Base-by-base conservation (phyloP, 371 early-diverging fungal genomes). In the Rhizomucor pusillus region DNA sequence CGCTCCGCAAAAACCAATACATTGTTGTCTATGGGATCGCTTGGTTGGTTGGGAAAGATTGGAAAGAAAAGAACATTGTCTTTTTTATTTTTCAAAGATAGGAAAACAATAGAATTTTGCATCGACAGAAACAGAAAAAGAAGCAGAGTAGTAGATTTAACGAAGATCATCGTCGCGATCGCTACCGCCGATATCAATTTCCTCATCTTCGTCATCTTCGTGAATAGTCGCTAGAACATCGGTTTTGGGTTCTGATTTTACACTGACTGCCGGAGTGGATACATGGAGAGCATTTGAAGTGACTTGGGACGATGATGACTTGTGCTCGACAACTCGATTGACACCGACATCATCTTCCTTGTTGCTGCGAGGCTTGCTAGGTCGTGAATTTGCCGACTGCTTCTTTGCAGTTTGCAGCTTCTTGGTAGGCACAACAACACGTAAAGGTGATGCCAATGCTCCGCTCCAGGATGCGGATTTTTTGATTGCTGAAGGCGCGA, bases 121-220 rank as follows among this genome's bases (percentile, higher is more conserved):
- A n/a, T n/a, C n/a, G n/a, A n/a, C n/a, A n/a, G n/a, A n/a, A n/a
- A n/a, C n/a, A n/a, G n/a, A n/a, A n/a, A n/a, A n/a, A n/a, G n/a
- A n/a, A n/a, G n/a, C n/a, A n/a, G n/a, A n/a, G n/a, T n/a, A n/a
- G n/a, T n/a, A n/a, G 37, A 47, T 5, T 57, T 61, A 75, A 25
- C 79, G 69, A 57, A 79, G 62, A 56, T 79, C 84, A 57, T 84
- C 84, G 52, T 79, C 84, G 33, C 75, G 73, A 57, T 84, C 84
- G 48, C 80, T 81, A 12, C 84, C 84, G 57, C 84, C 84, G 59
- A 84, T 81, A 52, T 81, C 81, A 65, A 84, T 81, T 43, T 84
- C 84, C 57, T 84, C 84, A 50, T 84, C 84, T 34, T 80, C 81
- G 19, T 76, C 70, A 18, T 76, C 70, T n/a, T 79, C 80, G 44